A percentile compares a stretch with the other conserved stretches of the same genome.
These are phyloP conservation scores for Lachnellula subtilissima DNA, from an alignment of 2,329 filamentous ascomycete species.

Conservation along the genomic window DNA sequence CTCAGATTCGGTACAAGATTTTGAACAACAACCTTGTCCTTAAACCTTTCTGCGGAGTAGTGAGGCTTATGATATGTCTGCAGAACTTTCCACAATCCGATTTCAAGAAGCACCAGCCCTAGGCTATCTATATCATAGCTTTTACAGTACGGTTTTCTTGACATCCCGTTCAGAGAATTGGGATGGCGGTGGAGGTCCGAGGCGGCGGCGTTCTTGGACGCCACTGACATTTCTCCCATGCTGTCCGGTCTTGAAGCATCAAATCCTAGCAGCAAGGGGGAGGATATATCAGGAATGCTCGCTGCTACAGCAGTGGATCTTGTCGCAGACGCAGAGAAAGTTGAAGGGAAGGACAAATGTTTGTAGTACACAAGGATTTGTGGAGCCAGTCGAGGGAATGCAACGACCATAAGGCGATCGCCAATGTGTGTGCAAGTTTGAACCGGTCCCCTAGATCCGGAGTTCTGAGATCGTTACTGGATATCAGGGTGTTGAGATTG, in stretches of 20 bases:
- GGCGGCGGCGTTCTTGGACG: constrained; percentile 36
- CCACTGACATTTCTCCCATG: constrained; percentile 34
- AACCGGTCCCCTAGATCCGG: constrained; percentile 36
- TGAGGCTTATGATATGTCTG: no score
- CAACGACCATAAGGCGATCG: constrained; percentile 44
- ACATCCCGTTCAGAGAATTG: constrained; percentile 35
- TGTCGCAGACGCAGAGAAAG: constrained; percentile 11
- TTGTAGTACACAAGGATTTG: constrained; percentile 37
- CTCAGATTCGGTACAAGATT: no score
- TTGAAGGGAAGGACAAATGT: constrained; percentile 42
- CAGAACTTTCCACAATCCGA: constrained; percentile 17
- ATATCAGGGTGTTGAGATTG: constrained; percentile 38
- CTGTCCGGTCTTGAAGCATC: no score
- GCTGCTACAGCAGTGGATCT: no score
- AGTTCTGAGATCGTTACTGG: constrained; percentile 37
- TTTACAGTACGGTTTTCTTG: constrained; percentile 36
- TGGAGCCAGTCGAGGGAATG: constrained; percentile 51
- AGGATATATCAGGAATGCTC: no score
- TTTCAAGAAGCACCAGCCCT: constrained; percentile 45
- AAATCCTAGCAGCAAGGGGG: no score
- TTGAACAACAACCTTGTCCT: no score
- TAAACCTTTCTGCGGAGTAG: no score
- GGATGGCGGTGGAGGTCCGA: constrained; percentile 44
- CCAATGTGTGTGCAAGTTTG: constrained; percentile 29
- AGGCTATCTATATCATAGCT: constrained; percentile 41